These are phyloP conservation scores for Aspergillus ruber DNA, from an alignment of 2,329 filamentous ascomycete species.

Conservation along the genomic window DNA sequence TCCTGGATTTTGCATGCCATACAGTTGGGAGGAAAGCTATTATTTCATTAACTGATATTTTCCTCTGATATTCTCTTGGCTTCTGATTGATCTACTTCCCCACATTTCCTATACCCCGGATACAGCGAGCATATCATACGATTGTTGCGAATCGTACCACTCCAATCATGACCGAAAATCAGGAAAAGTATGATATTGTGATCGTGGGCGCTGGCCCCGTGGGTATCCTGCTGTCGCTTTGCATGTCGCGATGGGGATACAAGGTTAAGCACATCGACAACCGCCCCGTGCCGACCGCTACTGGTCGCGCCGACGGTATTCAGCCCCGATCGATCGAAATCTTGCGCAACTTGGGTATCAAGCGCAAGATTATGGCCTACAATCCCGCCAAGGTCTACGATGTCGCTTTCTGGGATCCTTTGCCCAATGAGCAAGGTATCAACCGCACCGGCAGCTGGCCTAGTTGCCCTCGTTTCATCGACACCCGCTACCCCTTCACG, in stretches of 20 bases:
- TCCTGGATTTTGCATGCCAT: slow-evolving; percentile 1
- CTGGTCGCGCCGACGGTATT: slow-evolving; percentile 84
- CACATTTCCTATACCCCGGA: not conserved
- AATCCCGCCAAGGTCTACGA: slow-evolving; percentile 79
- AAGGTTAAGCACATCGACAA: slow-evolving; percentile 94
- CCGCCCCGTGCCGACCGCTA: slow-evolving; percentile 73
- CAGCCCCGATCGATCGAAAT: slow-evolving; percentile 84
- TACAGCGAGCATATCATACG: not conserved
- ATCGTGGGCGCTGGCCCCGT: slow-evolving; percentile 86
- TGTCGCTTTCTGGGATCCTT: slow-evolving; percentile 61
- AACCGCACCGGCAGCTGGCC: slow-evolving; percentile 65
- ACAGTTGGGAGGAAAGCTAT: slow-evolving; percentile 1
- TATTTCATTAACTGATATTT: not conserved
- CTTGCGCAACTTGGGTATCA: slow-evolving; percentile 81
- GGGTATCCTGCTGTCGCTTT: slow-evolving; percentile 79
- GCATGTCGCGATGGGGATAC: slow-evolving; percentile 87
- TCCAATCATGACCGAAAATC: slow-evolving; percentile 17
- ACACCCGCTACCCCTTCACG: slow-evolving; percentile 59
- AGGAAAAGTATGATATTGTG: slow-evolving; percentile 58
- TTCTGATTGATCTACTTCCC: slow-evolving; percentile 2
- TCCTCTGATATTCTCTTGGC: slow-evolving; percentile 4
- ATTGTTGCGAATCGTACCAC: not conserved
- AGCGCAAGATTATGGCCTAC: slow-evolving; percentile 79
- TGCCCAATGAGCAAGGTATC: slow-evolving; percentile 47
- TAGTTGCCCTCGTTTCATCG: slow-evolving; percentile 76